A percentile compares a stretch with the other conserved stretches of the same genome.
phyloP scores from a whole-genome alignment of 805 yeast genomes.

The Limtongozyma cylindracea region DNA sequence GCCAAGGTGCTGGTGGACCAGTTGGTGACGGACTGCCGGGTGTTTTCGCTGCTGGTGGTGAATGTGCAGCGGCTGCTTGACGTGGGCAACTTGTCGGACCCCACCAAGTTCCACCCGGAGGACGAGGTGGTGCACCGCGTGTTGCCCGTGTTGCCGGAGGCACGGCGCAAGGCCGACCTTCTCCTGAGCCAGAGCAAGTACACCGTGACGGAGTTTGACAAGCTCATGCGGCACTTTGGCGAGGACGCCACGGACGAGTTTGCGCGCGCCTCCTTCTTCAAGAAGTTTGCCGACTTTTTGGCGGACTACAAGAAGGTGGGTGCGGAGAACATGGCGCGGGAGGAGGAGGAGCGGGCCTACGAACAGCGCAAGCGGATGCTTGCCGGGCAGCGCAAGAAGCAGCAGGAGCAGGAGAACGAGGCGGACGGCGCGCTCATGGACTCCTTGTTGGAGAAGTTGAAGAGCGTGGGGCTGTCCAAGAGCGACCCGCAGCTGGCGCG shows the following conservation, averaged over 20 bases:
- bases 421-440: conserved; percentile 51
- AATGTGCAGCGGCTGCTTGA: conserved; percentile 27
- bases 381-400: too few relatives aligned
- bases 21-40: conserved; percentile 43
- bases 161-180: conserved; percentile 22
- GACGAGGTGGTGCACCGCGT: conserved; percentile 33
- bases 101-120: conserved; percentile 34
- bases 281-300: conserved; percentile 32
- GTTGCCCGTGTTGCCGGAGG: conserved; percentile 24
- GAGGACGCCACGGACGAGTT: conserved; percentile 33
- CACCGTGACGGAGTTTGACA: conserved; percentile 26
- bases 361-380: conserved; percentile 67
- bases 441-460: conserved; percentile 60
- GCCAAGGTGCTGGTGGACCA: conserved; percentile 68
- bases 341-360: conserved; percentile 42
- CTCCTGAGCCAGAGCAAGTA: conserved; percentile 22
- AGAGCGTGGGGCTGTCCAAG: too few relatives aligned
- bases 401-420: conserved; percentile 10
- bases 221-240: conserved; percentile 45
- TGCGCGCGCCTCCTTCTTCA: conserved; percentile 32
- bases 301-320: conserved; percentile 39
- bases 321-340: conserved; percentile 35
- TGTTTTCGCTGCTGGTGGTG: conserved; percentile 24
- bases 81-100: conserved; percentile 39
- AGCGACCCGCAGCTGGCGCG: too few relatives aligned